Evolutionary conservation across 1,284 basidiomycete genomes (phyloP).

Genomic region (Trichosporon asahii): DNA sequence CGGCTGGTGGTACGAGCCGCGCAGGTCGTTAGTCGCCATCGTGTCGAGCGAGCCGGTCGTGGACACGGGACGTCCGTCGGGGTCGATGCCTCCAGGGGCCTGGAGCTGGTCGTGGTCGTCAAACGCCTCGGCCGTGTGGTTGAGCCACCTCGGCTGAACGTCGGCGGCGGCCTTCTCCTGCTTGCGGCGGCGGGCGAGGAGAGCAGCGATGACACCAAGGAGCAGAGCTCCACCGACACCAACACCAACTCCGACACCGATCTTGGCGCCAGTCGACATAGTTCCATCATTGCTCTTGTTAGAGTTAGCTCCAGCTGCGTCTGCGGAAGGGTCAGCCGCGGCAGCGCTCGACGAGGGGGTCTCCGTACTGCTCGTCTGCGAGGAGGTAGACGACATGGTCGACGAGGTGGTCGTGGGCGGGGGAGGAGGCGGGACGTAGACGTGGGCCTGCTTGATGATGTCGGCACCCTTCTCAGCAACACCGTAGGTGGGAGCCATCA

Average conservation of each 20-base stretch:
- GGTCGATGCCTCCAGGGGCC: background rate
- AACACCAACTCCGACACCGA: conserved; percentile 43
- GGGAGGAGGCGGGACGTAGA: conserved; percentile 3
- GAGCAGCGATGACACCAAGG: conserved; percentile 22
- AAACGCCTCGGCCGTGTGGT: conserved; percentile 7
- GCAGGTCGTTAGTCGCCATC: conserved; percentile 1
- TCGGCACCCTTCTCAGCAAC: conserved; percentile 66
- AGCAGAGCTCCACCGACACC: conserved; percentile 35
- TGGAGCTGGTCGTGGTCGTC: conserved; percentile 6
- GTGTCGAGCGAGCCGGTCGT: conserved; percentile 2
- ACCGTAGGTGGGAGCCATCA: conserved; percentile 60
- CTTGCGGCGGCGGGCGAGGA: conserved; percentile 5
- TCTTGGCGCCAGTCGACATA: conserved; percentile 34
- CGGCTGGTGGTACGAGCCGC: conserved; percentile 9
- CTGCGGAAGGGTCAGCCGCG: background rate
- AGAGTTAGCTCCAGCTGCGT: conserved; percentile 26
- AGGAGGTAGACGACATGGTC: background rate
- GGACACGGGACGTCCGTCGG: background rate
- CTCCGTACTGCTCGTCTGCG: conserved; percentile 12
- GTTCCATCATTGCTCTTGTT: conserved; percentile 15
- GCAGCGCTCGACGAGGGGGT: background rate
- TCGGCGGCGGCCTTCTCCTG: background rate
- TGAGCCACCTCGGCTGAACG: background rate
- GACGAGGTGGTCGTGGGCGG: background rate
- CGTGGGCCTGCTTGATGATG: conserved; percentile 55